Evolutionary conservation across 257 asterid species (phyloP), one percentile per base, ranked within the genome.

Genomic region (Solanum medicagineum): DNA sequence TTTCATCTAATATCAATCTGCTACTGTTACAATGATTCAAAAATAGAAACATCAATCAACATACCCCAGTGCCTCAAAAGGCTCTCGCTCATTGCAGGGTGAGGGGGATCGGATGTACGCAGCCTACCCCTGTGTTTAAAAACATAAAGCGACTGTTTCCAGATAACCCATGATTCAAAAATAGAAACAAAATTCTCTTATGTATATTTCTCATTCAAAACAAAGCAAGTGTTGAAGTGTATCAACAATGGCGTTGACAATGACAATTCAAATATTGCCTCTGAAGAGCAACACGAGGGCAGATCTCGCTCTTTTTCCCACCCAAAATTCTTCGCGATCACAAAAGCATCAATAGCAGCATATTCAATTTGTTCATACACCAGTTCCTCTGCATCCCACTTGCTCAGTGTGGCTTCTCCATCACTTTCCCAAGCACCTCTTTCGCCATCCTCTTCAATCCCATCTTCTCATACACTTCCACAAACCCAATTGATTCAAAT

Each of bases 351-450:
- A 29, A 81, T 84, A 11, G 86, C 83, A 81, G 83, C 84, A 82
- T 88, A 88, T 87, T 88, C 86, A 81, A 88, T 20, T 83, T 88
- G 91, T 70, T 86, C 69, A 66, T 60, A 32, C 12, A 75, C 13
- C 68, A 86, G 62, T 7, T 7, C 66, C 74, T 83, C 83, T 0
- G 63, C 85, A 47, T 86, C 84, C 91, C 91, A 86, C 2, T 70
- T 60, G 51, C 88, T 29, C 29, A 29, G 1, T 2, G 3, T 29
- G 87, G 89, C 85, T 88, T 88, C 53, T n/a, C 86, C 91, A 84
- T 84, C 0, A 8, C 4, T n/a, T 84, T 57, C 60, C 86, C 90
- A 19, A 71, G 85, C 3, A 88, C 80, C 7, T 24, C 55, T 5
- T 26, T 12, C 5, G 89, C 88, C 40, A 88, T 83, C 62, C 51